Conservation (phyloP, 2,329 filamentous ascomycete species). For the Sporothrix mexicana region DNA sequence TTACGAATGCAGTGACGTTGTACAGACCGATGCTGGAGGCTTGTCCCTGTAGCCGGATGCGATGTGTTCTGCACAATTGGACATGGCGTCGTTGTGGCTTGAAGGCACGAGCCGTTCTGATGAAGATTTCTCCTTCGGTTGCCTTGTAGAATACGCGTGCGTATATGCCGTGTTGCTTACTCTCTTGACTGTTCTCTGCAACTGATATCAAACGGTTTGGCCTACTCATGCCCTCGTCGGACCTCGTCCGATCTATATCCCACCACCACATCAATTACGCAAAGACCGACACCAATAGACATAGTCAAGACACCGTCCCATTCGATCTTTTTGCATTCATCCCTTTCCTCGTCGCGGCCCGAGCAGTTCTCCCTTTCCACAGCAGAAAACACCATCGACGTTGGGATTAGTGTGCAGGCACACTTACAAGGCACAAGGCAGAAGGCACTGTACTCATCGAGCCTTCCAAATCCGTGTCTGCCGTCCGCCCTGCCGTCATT, state of each 20-base stretch:
- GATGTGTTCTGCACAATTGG: neutral
- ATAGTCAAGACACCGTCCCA: no score
- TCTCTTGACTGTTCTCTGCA: neutral
- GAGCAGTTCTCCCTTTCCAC: constrained; percentile 10
- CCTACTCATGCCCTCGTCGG: neutral
- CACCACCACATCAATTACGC: no score
- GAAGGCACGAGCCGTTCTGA: neutral
- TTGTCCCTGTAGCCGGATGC: neutral
- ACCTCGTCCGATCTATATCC: neutral
- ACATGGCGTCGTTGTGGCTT: neutral
- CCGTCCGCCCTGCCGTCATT: no score
- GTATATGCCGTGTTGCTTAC: neutral
- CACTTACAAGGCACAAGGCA: neutral
- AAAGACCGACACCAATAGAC: neutral
- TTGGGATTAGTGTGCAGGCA: neutral
- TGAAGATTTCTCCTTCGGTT: neutral
- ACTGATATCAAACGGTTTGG: neutral
- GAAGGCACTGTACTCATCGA: constrained; percentile 8
- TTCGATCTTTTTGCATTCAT: neutral
- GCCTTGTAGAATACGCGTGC: neutral
- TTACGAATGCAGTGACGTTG: no score
- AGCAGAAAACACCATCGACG: neutral
- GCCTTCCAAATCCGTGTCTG: neutral
- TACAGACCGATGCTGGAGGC: neutral
- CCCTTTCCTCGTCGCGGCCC: constrained; percentile 22